phyloP scores from a whole-genome alignment of 2,329 filamentous ascomycete species.

The Xylaria multiplex region DNA sequence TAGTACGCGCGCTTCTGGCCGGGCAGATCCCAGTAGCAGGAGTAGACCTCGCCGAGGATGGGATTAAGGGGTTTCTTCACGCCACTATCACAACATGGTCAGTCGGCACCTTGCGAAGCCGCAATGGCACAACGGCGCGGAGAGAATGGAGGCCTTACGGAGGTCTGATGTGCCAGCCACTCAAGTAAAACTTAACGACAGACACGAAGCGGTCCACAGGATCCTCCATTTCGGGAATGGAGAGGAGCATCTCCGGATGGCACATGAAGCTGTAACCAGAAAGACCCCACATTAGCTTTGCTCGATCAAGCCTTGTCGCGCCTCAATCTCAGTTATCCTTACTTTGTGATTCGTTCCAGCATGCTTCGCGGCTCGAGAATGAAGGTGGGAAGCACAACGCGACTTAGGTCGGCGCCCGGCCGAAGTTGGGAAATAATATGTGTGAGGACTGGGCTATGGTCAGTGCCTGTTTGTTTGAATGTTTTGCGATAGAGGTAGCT shows the following conservation, averaged over 20 bases:
- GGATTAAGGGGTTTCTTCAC: slow-evolving; percentile 99
- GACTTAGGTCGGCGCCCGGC: slow-evolving; percentile 92
- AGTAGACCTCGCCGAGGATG: slow-evolving; percentile 93
- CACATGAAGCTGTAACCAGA: slow-evolving; percentile 86
- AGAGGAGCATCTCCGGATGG: slow-evolving; percentile 93
- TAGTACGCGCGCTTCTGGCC: slow-evolving; percentile 91
- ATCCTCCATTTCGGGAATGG: slow-evolving; percentile 87
- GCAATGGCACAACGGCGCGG: slow-evolving; percentile 20
- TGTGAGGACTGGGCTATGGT: slow-evolving; percentile 75
- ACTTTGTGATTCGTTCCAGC: slow-evolving; percentile 99
- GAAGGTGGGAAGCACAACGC: slow-evolving; percentile 95
- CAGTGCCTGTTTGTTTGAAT: slow-evolving; percentile 24
- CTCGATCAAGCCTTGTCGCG: neutral
- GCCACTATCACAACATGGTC: slow-evolving; percentile 65
- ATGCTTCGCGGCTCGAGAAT: slow-evolving; percentile 98
- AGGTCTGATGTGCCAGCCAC: slow-evolving; percentile 98
- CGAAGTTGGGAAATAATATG: slow-evolving; percentile 98
- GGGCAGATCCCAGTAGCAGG: slow-evolving; percentile 93
- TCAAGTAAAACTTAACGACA: slow-evolving; percentile 97
- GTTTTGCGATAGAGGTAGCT: slow-evolving; percentile 5
- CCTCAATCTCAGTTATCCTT: slow-evolving; percentile 50
- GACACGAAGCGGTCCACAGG: slow-evolving; percentile 89
- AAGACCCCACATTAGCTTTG: slow-evolving; percentile 30
- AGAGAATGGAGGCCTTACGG: slow-evolving; percentile 69
- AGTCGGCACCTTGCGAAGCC: slow-evolving; percentile 22